Evolutionary conservation across 306 rosid species (phyloP), one percentile per base, ranked within the genome.

Genomic region (Carpinus fangiana): DNA sequence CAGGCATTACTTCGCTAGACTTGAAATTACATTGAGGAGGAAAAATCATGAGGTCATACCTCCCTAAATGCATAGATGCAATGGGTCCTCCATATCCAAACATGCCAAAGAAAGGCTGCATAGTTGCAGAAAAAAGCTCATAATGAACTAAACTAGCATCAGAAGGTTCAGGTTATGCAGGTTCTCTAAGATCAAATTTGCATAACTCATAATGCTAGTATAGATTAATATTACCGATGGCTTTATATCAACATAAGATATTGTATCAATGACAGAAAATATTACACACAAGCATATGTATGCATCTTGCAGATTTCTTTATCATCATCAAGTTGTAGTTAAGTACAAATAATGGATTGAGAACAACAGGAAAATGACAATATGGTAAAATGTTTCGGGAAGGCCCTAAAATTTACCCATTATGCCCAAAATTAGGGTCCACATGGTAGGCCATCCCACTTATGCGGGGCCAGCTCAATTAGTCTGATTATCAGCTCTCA

Each of bases 31-130:
- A 41, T 14, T 59, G 31, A 45, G 7, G 28, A 34, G 17, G 17
- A 5, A 13, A 51, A 9, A 34, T 11, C 13, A 41, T 60, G 59
- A 73, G 51, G 31, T 14, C 76, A 38, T 84, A 90, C 92, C 86
- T 77, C 78, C 95, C 95, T 55, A 90, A 55, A 70, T 90, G 87
- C 95, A 90, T 88, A 20, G 89, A 88, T 21, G 95, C 92, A 60
- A 78, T 45, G 48, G 92, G 85, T 80, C 92, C 95, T 23, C 95
- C 95, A 48, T 82, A 88, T 73, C 95, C 95, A 83, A 83, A 90
- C 92, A 90, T 82, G 55, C 92, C 95, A 86, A 90, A 88, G 69
- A 10, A 88, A 20, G 92, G 95, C 95, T 90, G 87, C 85, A 85
- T 64, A 74, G 50, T 72, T 72, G 53, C 28, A 12, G 34, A 67